Percentiles rank a stretch among this genome's conserved stretches.
phyloP scores from a whole-genome alignment of 768 basidiomycete genomes.

The Clavaria fumosa region DNA sequence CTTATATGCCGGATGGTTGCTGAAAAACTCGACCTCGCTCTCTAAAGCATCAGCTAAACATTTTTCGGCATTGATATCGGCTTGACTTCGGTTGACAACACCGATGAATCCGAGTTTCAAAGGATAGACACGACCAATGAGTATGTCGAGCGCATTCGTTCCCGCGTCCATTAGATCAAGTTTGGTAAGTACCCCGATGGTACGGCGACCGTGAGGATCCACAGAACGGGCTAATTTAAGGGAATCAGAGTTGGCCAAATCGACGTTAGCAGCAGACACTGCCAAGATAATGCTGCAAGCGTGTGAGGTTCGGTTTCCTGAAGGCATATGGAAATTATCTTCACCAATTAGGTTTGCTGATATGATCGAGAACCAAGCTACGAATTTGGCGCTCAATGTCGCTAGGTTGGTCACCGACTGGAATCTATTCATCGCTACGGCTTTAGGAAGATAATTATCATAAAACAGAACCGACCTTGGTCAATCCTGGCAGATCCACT shows the following conservation, averaged over 20 bases:
- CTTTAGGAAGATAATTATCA: not conserved
- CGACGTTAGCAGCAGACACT: conserved; percentile 95
- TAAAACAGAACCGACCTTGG: conserved; percentile 47
- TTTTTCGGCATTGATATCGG: conserved; percentile 85
- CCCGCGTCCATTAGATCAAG: conserved; percentile 99
- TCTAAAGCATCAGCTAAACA: conserved; percentile 73
- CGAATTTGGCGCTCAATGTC: conserved; percentile 97
- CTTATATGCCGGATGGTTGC: conserved; percentile 75
- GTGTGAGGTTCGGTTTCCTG: not conserved
- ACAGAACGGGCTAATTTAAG: conserved; percentile 92
- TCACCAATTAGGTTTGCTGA: conserved; percentile 91
- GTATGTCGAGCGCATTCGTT: conserved; percentile 90
- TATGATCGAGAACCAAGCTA: conserved; percentile 86
- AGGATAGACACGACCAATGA: conserved; percentile 94
- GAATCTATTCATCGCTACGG: conserved; percentile 66
- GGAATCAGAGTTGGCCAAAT: conserved; percentile 96
- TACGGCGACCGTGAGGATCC: conserved; percentile 91
- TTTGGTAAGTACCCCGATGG: conserved; percentile 93
- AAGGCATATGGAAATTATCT: conserved; percentile 10
- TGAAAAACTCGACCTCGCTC: conserved; percentile 85
- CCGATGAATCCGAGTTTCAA: conserved; percentile 98
- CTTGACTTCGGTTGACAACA: conserved; percentile 93
- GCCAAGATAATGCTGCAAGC: conserved; percentile 75
- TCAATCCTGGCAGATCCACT: conserved; percentile 92
- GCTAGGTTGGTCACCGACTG: conserved; percentile 92